Percentiles rank a stretch among this genome's conserved stretches.
phyloP scores from a whole-genome alignment of 768 basidiomycete species.

The Russula abietina region DNA sequence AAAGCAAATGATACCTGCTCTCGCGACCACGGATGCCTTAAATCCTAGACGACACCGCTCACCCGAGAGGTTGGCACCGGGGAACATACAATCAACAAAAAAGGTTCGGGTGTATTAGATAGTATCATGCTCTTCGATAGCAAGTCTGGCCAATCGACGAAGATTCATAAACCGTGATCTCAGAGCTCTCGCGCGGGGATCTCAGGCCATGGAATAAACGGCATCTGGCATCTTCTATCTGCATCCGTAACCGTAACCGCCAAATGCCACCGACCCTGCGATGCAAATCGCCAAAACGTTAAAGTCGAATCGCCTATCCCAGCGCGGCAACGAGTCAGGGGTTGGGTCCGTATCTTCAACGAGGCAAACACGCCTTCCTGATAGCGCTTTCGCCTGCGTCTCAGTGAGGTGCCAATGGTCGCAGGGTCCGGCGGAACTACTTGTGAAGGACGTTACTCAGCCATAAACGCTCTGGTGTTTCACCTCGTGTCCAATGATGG shows the following conservation, averaged over 20 bases:
- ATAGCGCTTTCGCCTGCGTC: slow-evolving; percentile 17
- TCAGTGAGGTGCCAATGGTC: slow-evolving; percentile 15
- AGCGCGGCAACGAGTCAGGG: slow-evolving; percentile 4
- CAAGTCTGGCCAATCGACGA: slow-evolving; percentile 11
- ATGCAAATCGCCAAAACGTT: slow-evolving; percentile 27
- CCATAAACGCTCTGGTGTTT: slow-evolving; percentile 3
- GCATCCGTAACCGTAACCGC: slow-evolving; percentile 16
- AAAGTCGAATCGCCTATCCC: slow-evolving; percentile 21
- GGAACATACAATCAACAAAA: slow-evolving; percentile 2
- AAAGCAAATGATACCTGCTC: slow-evolving; percentile 9
- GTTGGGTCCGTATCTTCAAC: slow-evolving; percentile 20
- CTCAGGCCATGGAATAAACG: slow-evolving; percentile 17
- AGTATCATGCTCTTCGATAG: slow-evolving; percentile 18
- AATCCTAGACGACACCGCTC: slow-evolving; percentile 6
- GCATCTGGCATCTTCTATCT: slow-evolving; percentile 9
- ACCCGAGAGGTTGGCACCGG: slow-evolving; percentile 17
- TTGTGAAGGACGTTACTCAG: slow-evolving; percentile 8
- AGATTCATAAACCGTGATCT: not conserved
- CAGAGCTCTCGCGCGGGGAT: slow-evolving; percentile 17
- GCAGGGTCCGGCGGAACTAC: slow-evolving; percentile 18
- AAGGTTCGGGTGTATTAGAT: slow-evolving; percentile 23
- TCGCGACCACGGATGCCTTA: slow-evolving; percentile 8
- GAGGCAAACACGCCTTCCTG: slow-evolving; percentile 21
- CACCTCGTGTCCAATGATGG: slow-evolving; percentile 10
- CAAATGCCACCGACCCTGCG: slow-evolving; percentile 13